Base-by-base conservation (phyloP, 164 flowering plant genomes). In the Platanus orientalis region DNA sequence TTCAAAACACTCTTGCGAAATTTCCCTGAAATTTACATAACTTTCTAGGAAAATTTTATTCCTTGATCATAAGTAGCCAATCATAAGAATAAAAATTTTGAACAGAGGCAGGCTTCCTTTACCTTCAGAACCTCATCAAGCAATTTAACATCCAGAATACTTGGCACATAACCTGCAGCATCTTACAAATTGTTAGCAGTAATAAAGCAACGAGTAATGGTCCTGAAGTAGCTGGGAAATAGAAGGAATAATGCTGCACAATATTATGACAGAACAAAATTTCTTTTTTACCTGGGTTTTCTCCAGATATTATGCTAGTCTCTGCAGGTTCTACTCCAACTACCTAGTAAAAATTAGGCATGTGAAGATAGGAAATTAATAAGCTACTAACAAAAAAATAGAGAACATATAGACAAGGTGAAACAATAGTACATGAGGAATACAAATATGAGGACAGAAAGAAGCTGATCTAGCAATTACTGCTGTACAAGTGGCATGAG, bases 81-180 rank as follows among this genome's bases (percentile, higher is more conserved):
- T n/a, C n/a, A n/a, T n/a, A n/a, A n/a, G n/a, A n/a, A n/a, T n/a
- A n/a, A n/a, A n/a, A n/a, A n/a, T n/a, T n/a, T n/a, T n/a, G n/a
- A n/a, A n/a, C n/a, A n/a, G n/a, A n/a, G n/a, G n/a, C n/a, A n/a
- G n/a, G n/a, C 2, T 27, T 21, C 20, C 9, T 50, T 71, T 66
- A 89, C 96, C 96, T 87, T 90, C 55, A 87, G 7, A 62, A 90
- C 88, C 75, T 90, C 90, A 58, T 90, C 91, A 69, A 90, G 91
- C 70, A 87, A 58, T 55, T 82, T 74, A 54, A 85, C 82, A 80
- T 90, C 86, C 78, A 87, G 65, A 67, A 87, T 83, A 71, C 83
- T 75, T 14, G 91, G 96, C 39, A 87, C 52, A 59, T 75, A 87
- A 65, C 96, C 96, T 89, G 81, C 66, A 79, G 12, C 25, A 57